Conservation (phyloP, 1,284 basidiomycete genomes). For the Sporisorium sorghi region DNA sequence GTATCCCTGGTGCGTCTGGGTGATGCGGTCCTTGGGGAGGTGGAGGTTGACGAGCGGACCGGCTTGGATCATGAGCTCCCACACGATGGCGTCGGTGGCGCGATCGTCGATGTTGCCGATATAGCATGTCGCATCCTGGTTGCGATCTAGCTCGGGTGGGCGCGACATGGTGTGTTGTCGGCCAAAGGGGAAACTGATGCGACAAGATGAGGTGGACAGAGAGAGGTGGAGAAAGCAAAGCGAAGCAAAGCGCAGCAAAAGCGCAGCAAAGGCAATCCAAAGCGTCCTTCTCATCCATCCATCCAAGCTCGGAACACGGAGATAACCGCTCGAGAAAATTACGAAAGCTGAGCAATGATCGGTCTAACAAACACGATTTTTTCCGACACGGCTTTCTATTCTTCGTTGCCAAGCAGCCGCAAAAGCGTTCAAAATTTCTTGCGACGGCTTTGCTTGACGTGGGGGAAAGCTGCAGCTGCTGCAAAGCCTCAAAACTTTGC, state of each 20-base stretch:
- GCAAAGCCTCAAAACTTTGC: too few species aligned
- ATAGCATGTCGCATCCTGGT: slow-evolving; percentile 69
- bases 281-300: slow-evolving; percentile 5
- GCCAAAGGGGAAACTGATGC: too few species aligned
- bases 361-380: too few species aligned
- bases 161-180: slow-evolving; percentile 46
- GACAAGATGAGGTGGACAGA: neutral
- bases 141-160: slow-evolving; percentile 61
- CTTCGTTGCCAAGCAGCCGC: neutral
- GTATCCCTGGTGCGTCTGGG: slow-evolving; percentile 97
- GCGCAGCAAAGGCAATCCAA: too few species aligned
- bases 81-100: slow-evolving; percentile 90
- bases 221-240: neutral
- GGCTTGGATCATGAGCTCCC: slow-evolving; percentile 98
- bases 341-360: too few species aligned
- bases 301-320: too few species aligned
- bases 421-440: neutral
- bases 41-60: slow-evolving; percentile 87
- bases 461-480: neutral
- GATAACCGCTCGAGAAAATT: too few species aligned
- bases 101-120: slow-evolving; percentile 93
- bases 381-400: slow-evolving; percentile 7
- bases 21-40: slow-evolving; percentile 98
- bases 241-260: neutral
- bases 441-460: neutral